Conservation (phyloP, 495 filamentous ascomycete genomes). For the Cairneyella variabilis region DNA sequence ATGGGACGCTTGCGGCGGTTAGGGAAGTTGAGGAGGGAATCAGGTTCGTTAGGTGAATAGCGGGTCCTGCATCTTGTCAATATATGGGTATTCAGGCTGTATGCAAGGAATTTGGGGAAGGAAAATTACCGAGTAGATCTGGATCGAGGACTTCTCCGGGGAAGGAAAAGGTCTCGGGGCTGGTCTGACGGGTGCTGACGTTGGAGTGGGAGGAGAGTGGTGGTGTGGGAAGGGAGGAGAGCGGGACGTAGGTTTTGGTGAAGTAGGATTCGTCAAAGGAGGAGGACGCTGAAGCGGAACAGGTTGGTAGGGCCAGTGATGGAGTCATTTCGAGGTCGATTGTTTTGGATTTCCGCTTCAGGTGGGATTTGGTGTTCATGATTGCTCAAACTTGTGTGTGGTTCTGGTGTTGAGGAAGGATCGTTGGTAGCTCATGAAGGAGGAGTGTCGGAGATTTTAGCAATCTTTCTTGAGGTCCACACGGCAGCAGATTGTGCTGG, state of each 20-base stretch:
- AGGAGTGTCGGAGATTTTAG: constrained; percentile 2
- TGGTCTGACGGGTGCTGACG: constrained; percentile 33
- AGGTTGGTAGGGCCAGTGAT: constrained; percentile 14
- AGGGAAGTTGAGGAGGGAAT: constrained; percentile 50
- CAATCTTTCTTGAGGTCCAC: constrained; percentile 2
- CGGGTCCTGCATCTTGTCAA: constrained; percentile 38
- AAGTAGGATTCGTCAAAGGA: constrained; percentile 43
- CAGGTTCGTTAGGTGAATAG: constrained; percentile 51
- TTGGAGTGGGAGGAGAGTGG: constrained; percentile 43
- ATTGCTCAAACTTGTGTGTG: background rate
- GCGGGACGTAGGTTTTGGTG: constrained; percentile 50
- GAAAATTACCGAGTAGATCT: constrained; percentile 41
- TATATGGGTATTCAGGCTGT: constrained; percentile 15
- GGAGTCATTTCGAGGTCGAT: constrained; percentile 10
- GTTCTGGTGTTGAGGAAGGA: background rate
- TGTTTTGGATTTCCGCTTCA: background rate
- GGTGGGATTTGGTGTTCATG: constrained; percentile 7
- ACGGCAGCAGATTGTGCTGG: background rate
- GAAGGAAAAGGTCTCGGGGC: constrained; percentile 30
- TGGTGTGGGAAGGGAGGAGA: constrained; percentile 58
- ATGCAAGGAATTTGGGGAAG: constrained; percentile 1
- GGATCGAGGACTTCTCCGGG: constrained; percentile 38
- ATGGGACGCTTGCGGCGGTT: constrained; percentile 40
- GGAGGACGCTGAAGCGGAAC: constrained; percentile 10
- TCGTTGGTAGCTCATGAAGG: background rate